Evolutionary conservation across 2,329 filamentous ascomycete species (phyloP).

Genomic region (Talaromyces islandicus): DNA sequence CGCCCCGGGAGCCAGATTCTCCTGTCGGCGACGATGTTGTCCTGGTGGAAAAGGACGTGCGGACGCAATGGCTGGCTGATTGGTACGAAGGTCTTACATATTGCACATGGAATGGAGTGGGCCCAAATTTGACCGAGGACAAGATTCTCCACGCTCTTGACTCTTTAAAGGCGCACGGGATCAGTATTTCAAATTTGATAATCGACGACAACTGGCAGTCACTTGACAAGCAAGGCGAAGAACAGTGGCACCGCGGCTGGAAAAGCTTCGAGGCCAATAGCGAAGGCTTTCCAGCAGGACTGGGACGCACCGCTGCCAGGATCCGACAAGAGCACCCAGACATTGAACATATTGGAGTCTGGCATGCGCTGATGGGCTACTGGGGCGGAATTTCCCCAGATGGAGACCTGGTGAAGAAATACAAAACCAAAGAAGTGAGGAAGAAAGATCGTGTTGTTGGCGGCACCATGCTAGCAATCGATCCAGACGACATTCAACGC

Average conservation of each 20-base stretch:
- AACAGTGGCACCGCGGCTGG: conserved; percentile 56
- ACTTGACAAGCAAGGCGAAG: conserved; percentile 53
- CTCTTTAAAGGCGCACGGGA: conserved; percentile 61
- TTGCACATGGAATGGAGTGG: conserved; percentile 94
- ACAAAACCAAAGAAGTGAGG: conserved; percentile 62
- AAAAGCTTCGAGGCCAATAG: conserved; percentile 80
- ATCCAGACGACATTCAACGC: conserved; percentile 63
- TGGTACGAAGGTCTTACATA: conserved; percentile 94
- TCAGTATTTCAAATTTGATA: conserved; percentile 78
- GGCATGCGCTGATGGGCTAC: conserved; percentile 84
- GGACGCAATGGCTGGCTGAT: conserved; percentile 64
- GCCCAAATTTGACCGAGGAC: conserved; percentile 72
- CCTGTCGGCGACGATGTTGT: conserved; percentile 36
- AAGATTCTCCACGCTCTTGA: conserved; percentile 73
- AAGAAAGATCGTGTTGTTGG: conserved; percentile 51
- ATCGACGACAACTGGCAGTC: conserved; percentile 98
- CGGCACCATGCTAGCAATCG: conserved; percentile 66
- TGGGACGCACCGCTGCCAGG: conserved; percentile 63
- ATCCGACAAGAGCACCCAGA: conserved; percentile 65
- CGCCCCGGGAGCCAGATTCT: conserved; percentile 21
- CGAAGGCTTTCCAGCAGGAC: conserved; percentile 69
- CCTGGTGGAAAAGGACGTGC: conserved; percentile 34
- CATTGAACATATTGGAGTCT: conserved; percentile 81
- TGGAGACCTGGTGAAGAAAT: conserved; percentile 68
- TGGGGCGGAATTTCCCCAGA: conserved; percentile 81